Percentiles rank a stretch among this genome's conserved stretches.
These are phyloP conservation scores for Hypericum perforatum DNA, from an alignment of 345 rosid species.

Conservation along the genomic window DNA sequence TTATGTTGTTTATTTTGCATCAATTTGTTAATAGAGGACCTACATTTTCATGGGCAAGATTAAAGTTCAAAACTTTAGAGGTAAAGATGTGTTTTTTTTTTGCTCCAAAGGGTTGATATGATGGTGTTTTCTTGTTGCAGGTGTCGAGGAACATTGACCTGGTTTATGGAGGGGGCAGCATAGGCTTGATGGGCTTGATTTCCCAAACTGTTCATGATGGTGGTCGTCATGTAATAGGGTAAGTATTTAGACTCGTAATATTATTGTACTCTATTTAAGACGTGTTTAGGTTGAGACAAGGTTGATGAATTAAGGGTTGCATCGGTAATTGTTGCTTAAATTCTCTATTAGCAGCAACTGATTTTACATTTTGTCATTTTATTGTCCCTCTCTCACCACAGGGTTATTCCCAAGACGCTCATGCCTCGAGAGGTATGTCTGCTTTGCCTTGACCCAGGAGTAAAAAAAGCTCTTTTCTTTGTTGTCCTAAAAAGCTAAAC, in stretches of 20 bases:
- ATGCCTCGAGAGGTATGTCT: slow-evolving; percentile 99
- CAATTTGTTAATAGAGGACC: too few relatives aligned
- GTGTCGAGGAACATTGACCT: slow-evolving; percentile 95
- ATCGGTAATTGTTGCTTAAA: slow-evolving; percentile 11
- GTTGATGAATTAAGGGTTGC: slow-evolving; percentile 18
- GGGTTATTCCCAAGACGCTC: slow-evolving; percentile 99
- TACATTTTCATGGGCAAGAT: too few relatives aligned
- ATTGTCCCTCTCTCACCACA: slow-evolving; percentile 63
- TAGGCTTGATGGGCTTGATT: slow-evolving; percentile 97
- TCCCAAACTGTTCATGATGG: slow-evolving; percentile 99
- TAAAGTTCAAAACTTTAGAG: too few relatives aligned
- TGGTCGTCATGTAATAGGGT: slow-evolving; percentile 99
- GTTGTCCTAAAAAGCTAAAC: slow-evolving; percentile 10
- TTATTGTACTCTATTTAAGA: background rate
- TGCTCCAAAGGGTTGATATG: background rate
- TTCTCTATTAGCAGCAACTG: slow-evolving; percentile 18
- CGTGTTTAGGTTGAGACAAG: slow-evolving; percentile 15
- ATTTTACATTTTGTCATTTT: slow-evolving; percentile 52
- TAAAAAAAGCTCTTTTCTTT: slow-evolving; percentile 29
- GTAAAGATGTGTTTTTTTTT: too few relatives aligned
- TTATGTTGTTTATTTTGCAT: too few relatives aligned
- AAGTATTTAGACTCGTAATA: slow-evolving; percentile 10
- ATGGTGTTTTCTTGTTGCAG: slow-evolving; percentile 24
- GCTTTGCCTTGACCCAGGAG: slow-evolving; percentile 14
- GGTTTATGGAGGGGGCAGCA: slow-evolving; percentile 99